These are phyloP conservation scores for Anthracocystis walkeri DNA, from an alignment of 1,284 basidiomycete genomes.

Conservation along the genomic window DNA sequence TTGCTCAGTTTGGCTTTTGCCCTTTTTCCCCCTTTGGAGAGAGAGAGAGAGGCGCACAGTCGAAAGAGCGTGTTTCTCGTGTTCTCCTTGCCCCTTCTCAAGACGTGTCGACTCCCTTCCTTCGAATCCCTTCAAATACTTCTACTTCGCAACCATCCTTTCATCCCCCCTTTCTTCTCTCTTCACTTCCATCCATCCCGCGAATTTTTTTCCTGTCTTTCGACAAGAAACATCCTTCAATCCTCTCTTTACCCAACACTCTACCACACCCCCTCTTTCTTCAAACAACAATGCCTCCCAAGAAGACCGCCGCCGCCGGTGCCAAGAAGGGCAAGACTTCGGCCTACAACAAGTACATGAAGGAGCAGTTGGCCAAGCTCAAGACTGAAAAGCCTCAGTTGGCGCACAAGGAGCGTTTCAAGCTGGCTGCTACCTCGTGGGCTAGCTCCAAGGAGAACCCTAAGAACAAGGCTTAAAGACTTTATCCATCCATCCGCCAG, in stretches of 20 bases:
- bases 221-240: background rate
- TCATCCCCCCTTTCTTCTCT: constrained; percentile 2
- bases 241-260: background rate
- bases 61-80: constrained; percentile 13
- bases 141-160: background rate
- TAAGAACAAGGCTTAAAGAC: constrained; percentile 52
- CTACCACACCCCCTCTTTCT: background rate
- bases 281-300: constrained; percentile 52
- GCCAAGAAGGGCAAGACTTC: constrained; percentile 56
- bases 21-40: constrained; percentile 2
- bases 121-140: constrained; percentile 11
- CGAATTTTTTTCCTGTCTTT: background rate
- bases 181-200: constrained; percentile 9
- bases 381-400: constrained; percentile 58
- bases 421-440: constrained; percentile 58
- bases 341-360: constrained; percentile 57
- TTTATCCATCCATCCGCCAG: constrained; percentile 3
- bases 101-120: constrained; percentile 21
- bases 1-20: background rate
- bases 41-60: background rate
- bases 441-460: constrained; percentile 55
- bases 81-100: constrained; percentile 1
- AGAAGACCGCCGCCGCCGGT: constrained; percentile 50
- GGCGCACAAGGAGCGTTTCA: constrained; percentile 64
- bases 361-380: constrained; percentile 57